These are phyloP conservation scores for Plectranthus barbatus DNA, from an alignment of 257 asterid genomes.

Conservation along the genomic window DNA sequence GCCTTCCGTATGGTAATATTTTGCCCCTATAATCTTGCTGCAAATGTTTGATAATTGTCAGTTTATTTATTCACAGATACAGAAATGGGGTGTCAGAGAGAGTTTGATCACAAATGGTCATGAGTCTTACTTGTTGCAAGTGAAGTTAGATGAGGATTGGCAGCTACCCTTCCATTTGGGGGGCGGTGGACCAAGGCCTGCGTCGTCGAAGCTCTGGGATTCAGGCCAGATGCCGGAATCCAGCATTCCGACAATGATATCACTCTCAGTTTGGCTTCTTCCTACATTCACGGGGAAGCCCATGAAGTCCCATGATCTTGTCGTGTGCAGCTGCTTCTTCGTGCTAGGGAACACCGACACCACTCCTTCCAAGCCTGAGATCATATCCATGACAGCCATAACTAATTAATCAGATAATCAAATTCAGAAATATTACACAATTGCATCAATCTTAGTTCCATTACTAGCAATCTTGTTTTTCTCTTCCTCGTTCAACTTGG, in stretches of 20 bases:
- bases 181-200: conserved; percentile 27
- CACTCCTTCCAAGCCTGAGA: conserved; percentile 42
- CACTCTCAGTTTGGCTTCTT: conserved; percentile 29
- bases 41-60: not conserved
- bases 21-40: conserved; percentile 63
- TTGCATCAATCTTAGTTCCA: not conserved
- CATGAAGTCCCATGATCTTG: conserved; percentile 63
- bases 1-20: conserved; percentile 35
- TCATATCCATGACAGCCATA: not conserved
- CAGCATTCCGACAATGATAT: conserved; percentile 32
- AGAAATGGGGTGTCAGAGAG: not conserved
- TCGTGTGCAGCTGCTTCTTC: conserved; percentile 41
- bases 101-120: no score
- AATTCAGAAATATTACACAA: not conserved
- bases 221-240: conserved; percentile 59
- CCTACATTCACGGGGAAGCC: conserved; percentile 34
- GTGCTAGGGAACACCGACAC: conserved; percentile 42
- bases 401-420: no score
- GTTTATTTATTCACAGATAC: no score
- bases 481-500: conserved; percentile 42
- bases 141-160: conserved; percentile 35
- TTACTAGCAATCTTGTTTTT: conserved; percentile 33
- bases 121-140: conserved; percentile 36
- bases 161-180: conserved; percentile 43
- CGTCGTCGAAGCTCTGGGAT: conserved; percentile 33